phyloP scores from a whole-genome alignment of 257 asterid genomes.

The Nyctanthes arbortristis region DNA sequence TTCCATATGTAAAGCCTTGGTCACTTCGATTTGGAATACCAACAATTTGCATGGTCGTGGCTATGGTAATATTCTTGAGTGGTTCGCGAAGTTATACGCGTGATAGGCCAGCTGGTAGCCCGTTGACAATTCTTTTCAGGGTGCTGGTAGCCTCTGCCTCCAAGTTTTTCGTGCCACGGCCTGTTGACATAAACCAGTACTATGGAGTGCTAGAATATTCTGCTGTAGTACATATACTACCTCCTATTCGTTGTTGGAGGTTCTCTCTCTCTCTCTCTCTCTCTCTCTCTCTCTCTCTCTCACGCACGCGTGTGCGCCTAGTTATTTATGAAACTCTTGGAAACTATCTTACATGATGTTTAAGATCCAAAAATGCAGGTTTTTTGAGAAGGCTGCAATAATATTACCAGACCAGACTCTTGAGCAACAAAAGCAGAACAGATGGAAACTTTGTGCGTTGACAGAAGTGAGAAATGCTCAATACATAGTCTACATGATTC shows the following conservation, averaged over 20 bases:
- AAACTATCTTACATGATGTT: background rate
- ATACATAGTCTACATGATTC: constrained; percentile 30
- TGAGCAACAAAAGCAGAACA: constrained; percentile 23
- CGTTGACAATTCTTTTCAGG: constrained; percentile 20
- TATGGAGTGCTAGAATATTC: constrained; percentile 17
- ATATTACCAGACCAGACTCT: constrained; percentile 22
- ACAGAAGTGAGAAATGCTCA: constrained; percentile 28
- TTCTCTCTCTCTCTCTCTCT: background rate
- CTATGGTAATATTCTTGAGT: constrained; percentile 21
- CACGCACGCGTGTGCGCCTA: background rate
- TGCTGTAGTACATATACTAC: background rate
- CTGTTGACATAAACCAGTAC: constrained; percentile 13
- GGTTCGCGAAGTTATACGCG: constrained; percentile 12
- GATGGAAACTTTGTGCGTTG: constrained; percentile 32
- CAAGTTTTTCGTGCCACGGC: constrained; percentile 18
- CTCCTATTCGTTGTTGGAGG: constrained; percentile 25
- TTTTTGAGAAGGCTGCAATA: constrained; percentile 35
- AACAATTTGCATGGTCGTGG: constrained; percentile 22
- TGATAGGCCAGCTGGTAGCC: constrained; percentile 28
- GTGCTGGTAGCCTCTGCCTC: constrained; percentile 27
- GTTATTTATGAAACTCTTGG: background rate
- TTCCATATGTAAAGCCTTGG: constrained; percentile 34
- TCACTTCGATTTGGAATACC: constrained; percentile 34
- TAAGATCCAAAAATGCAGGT: constrained; percentile 11
- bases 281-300: background rate